These are phyloP conservation scores for Leishmania gerbilli DNA, from an alignment of 208 protist species.

Conservation along the genomic window DNA sequence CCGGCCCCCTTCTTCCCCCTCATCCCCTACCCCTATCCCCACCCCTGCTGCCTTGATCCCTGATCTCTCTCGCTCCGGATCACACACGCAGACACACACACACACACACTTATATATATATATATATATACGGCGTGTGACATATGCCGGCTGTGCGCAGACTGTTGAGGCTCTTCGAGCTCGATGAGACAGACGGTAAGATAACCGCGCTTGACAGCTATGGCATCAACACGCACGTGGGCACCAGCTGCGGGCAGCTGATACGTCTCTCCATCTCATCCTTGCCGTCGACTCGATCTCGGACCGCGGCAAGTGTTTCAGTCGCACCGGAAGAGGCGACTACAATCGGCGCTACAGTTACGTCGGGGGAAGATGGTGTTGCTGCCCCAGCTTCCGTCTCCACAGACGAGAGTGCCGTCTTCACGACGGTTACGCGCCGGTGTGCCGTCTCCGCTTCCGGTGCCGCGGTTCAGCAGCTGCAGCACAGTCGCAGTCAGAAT, in stretches of 20 bases:
- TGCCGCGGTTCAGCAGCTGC: slow-evolving; percentile 44
- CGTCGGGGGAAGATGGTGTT: not conserved
- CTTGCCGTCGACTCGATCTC: not conserved
- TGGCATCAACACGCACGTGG: slow-evolving; percentile 53
- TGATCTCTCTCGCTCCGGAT: not conserved
- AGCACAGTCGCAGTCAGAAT: slow-evolving; percentile 71
- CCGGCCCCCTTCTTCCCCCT: not conserved
- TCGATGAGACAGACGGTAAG: slow-evolving; percentile 49
- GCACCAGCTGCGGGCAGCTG: slow-evolving; percentile 62
- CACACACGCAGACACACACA: not conserved
- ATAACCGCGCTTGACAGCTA: slow-evolving; percentile 76
- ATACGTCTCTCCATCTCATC: slow-evolving; percentile 39
- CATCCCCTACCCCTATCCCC: not conserved
- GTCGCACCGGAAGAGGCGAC: not conserved
- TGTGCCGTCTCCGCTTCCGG: slow-evolving; percentile 14
- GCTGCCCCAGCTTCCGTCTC: no score
- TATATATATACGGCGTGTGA: not conserved
- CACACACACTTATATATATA: no score
- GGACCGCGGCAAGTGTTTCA: not conserved
- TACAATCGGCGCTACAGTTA: not conserved
- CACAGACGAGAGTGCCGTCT: not conserved
- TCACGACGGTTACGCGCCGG: slow-evolving; percentile 15
- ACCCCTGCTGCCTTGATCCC: not conserved
- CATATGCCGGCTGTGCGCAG: slow-evolving; percentile 59
- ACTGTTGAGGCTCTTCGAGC: slow-evolving; percentile 58